phyloP scores from a whole-genome alignment of 176 grass and related monocot species.

The Chloris gayana region DNA sequence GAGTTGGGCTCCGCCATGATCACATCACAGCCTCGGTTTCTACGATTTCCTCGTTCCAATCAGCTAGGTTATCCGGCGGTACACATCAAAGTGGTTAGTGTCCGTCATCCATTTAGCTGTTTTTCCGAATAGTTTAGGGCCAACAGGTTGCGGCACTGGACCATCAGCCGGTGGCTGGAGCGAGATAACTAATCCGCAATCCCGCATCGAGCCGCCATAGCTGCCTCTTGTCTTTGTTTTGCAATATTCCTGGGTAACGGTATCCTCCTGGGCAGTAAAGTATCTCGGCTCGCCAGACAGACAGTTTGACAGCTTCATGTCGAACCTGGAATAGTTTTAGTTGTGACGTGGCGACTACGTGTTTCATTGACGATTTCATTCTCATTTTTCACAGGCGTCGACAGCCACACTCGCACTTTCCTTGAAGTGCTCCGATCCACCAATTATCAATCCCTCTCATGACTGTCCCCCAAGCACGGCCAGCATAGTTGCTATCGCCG shows the following conservation, averaged over 20 bases:
- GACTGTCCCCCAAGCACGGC: neutral
- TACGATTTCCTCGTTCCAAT: constrained; percentile 41
- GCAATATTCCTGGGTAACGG: neutral
- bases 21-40: constrained; percentile 39
- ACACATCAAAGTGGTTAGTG: constrained; percentile 32
- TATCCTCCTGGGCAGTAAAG: neutral
- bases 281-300: neutral
- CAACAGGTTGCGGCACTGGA: constrained; percentile 17
- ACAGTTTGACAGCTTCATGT: neutral
- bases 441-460: neutral
- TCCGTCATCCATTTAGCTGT: constrained; percentile 21
- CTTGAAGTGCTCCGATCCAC: neutral
- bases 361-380: neutral
- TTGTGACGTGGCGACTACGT: neutral
- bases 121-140: neutral
- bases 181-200: neutral
- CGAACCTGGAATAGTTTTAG: neutral
- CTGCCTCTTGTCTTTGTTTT: neutral
- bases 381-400: neutral
- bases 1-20: neutral
- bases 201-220: constrained; percentile 50
- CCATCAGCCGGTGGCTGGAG: constrained; percentile 7
- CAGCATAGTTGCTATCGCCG: neutral
- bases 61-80: constrained; percentile 14
- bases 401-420: neutral